These are phyloP conservation scores for Rhodotorula kratochvilovae DNA, from an alignment of 768 basidiomycete species.

Conservation along the genomic window DNA sequence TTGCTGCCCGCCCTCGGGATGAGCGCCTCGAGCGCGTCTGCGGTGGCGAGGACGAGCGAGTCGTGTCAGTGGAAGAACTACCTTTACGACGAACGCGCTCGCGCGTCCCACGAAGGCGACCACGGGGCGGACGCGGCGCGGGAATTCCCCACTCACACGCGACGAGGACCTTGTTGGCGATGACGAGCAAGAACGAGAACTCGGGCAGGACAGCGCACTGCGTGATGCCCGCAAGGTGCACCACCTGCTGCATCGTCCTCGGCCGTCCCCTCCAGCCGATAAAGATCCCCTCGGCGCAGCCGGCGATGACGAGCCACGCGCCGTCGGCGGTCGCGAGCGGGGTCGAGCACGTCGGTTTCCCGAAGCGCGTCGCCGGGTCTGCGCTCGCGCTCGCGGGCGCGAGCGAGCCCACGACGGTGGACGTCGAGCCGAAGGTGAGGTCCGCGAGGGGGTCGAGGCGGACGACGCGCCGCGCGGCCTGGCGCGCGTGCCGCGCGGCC, in stretches of 20 bases:
- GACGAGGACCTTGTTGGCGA: conserved; percentile 78
- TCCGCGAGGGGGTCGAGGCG: conserved; percentile 32
- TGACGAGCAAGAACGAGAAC: conserved; percentile 90
- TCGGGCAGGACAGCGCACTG: conserved; percentile 94
- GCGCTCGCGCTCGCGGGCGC: neutral
- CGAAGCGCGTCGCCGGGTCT: conserved; percentile 25
- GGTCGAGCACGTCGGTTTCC: conserved; percentile 80
- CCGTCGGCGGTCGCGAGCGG: conserved; percentile 79
- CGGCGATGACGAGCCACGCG: conserved; percentile 81
- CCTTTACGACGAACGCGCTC: too few species aligned
- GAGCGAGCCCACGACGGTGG: conserved; percentile 21
- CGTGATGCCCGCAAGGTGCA: conserved; percentile 88
- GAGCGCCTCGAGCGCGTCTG: conserved; percentile 70
- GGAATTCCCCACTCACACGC: conserved; percentile 53
- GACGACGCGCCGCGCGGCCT: conserved; percentile 69
- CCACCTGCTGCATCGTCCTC: conserved; percentile 80
- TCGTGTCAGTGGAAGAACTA: too few species aligned
- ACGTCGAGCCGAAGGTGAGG: conserved; percentile 31
- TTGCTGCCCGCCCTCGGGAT: conserved; percentile 63
- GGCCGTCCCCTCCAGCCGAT: conserved; percentile 88
- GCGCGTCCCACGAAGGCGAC: neutral
- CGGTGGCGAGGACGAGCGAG: conserved; percentile 58
- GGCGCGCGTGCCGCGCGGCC: conserved; percentile 72
- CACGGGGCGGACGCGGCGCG: too few species aligned
- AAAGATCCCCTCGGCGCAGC: conserved; percentile 93